Evolutionary conservation across 345 rosid genomes (phyloP), one percentile per base, ranked within the genome.

Genomic region (Psidium friedrichsthalianum): DNA sequence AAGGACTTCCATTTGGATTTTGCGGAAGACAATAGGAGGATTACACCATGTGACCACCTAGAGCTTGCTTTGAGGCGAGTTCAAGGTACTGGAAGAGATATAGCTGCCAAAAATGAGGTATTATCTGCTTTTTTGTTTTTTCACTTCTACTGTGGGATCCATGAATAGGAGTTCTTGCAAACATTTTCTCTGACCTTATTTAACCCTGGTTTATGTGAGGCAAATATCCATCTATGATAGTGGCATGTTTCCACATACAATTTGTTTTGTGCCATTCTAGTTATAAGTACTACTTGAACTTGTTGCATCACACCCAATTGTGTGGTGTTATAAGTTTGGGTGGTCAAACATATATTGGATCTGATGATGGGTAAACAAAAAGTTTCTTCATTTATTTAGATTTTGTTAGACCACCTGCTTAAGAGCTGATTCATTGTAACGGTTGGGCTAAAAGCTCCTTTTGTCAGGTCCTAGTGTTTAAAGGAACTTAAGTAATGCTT

Each of bases 51-150:
- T 81, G 99, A 98, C 90, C 96, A 98, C 92, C 86, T 98, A 59
- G 99, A 98, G 90, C 90, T 94, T 90, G 99, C 99, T 57, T 87
- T 96, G 88, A 92, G 93, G 90, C 94, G 98, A 32, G 96, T 94
- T 91, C 93, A 94, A 89, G 99, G 97, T 36, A 84, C 88, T 84
- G 96, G 95, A 88, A 94, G 87, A 88, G 98, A 96, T 90, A 93
- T 96, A 86, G 94, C 89, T 91, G 89, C 98, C 32, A 96, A 96
- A 93, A 98, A 96, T 83, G 98, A 96, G 99, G 99, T 98, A 92
- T 86, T 61, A 14, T 32, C n/a, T 84, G 47, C 20, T 8, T 47
- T 87, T 86, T 53, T 11, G 42, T 84, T 57, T 83, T 69, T 40
- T 22, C 51, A 36, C 53, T 85, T 27, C 32, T 44, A 47, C 55